Conservation (phyloP, 441 rosid genomes). For the Gossypium gossypioides region DNA sequence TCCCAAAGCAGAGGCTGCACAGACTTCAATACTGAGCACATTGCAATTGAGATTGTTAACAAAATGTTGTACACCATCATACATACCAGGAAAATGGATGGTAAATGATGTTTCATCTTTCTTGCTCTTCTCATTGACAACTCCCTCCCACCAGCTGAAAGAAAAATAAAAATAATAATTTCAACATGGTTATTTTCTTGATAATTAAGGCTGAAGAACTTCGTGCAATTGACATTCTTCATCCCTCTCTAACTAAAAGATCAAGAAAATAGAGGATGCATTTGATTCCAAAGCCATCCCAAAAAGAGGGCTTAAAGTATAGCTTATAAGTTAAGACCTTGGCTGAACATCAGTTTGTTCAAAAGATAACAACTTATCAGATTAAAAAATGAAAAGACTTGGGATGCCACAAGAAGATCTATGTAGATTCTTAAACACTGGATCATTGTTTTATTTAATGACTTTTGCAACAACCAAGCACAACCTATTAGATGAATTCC, state of each 20-base stretch:
- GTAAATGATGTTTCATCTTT: slow-evolving; percentile 58
- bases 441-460: background rate
- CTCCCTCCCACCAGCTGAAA: slow-evolving; percentile 90
- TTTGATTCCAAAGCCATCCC: background rate
- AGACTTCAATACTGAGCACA: background rate
- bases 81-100: slow-evolving; percentile 71
- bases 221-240: background rate
- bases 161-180: slow-evolving; percentile 14
- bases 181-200: background rate
- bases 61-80: background rate
- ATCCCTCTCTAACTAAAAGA: background rate
- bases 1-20: background rate
- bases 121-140: slow-evolving; percentile 67
- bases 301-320: background rate
- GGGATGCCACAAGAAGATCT: background rate
- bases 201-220: background rate
- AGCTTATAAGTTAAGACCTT: background rate
- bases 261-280: background rate
- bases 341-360: background rate
- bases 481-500: background rate
- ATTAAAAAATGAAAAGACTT: background rate
- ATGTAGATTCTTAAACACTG: background rate
- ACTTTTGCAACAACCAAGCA: background rate
- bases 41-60: background rate
- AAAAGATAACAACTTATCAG: background rate